Evolutionary conservation across 2,329 filamentous ascomycete genomes (phyloP), one percentile per base, ranked within the genome.

Genomic region (Verticillium albo-atrum): DNA sequence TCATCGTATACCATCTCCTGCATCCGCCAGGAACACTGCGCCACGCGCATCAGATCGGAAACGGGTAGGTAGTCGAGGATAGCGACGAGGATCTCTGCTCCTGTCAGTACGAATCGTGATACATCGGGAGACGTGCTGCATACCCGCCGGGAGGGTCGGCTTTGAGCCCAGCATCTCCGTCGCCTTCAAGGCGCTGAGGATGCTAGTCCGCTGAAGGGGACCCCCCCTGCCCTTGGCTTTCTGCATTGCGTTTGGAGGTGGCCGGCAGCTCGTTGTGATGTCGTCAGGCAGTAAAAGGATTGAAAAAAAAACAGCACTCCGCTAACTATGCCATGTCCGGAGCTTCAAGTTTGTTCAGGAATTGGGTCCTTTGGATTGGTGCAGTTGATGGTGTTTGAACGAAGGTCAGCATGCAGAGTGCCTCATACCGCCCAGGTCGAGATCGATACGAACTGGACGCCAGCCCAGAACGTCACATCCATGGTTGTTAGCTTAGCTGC

Each of bases 1-100:
- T 99, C 95, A 73, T 99, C 95, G 75, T 98, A 99, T 3, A 97
- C 93, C 93, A 99, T 99, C 76, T 99, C 95, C 71, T 90, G 89
- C 82, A 98, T 86, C 62, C 91, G 90, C 70, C 86, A 89, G 60
- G 92, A 97, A 26, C 90, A 88, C 63, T 89, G 88, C 52, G 95
- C 94, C 71, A 92, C 94, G 66, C 87, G 86, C 71, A 98, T 84
- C 68, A 96, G 88, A 73, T 97, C 94, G 61, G 89, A 79, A 28
- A 97, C 84, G 42, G 91, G 89, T 42, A 98, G 85, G 76, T 96
- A 92, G 71, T 97, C 92, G 70, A 99, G 84, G 65, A 99, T 92
- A 0, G 87, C 84, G 30, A 89, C 89, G 67, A 98, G 85, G 66
- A 98, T 91, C 77, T 98, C 94, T 91, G 71, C 52, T 6, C 9